Conservation (phyloP, 371 early-diverging fungal genomes). For the Mortierella sp. region DNA sequence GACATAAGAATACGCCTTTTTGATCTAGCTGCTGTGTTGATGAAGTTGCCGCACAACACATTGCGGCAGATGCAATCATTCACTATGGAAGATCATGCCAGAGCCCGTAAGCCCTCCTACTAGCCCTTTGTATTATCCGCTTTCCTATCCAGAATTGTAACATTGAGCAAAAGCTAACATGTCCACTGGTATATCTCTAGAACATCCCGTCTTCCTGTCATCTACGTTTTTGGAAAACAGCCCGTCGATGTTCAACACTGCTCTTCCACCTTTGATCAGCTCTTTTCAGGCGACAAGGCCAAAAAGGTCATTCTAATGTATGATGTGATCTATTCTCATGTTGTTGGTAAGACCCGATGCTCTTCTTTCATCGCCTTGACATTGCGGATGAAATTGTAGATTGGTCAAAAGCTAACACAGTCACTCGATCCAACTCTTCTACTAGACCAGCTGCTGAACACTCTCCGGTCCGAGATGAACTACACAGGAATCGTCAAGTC, state of each 20-base stretch:
- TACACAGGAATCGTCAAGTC: slow-evolving; percentile 61
- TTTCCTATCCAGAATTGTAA: no score
- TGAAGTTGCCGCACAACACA: slow-evolving; percentile 94
- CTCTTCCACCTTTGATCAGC: slow-evolving; percentile 54
- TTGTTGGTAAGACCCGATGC: slow-evolving; percentile 55
- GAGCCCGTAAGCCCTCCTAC: slow-evolving; percentile 74
- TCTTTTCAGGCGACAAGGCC: slow-evolving; percentile 51
- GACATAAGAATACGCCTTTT: not conserved
- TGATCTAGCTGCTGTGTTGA: slow-evolving; percentile 93
- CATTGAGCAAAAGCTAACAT: not conserved
- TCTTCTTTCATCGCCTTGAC: not conserved
- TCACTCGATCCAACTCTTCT: not conserved
- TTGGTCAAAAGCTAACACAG: no score
- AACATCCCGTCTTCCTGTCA: slow-evolving; percentile 82
- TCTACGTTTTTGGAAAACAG: slow-evolving; percentile 87
- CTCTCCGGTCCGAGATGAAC: slow-evolving; percentile 15
- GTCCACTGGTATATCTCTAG: slow-evolving; percentile 43
- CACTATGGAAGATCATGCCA: slow-evolving; percentile 95
- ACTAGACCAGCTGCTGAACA: slow-evolving; percentile 25
- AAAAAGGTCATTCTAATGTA: slow-evolving; percentile 75
- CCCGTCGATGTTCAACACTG: slow-evolving; percentile 71
- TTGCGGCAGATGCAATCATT: slow-evolving; percentile 82
- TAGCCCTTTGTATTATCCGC: no score
- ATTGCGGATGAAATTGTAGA: not conserved
- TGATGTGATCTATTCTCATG: slow-evolving; percentile 80